These are phyloP conservation scores for Candida sp. DNA, from an alignment of 1,139 yeast genomes.

Conservation along the genomic window DNA sequence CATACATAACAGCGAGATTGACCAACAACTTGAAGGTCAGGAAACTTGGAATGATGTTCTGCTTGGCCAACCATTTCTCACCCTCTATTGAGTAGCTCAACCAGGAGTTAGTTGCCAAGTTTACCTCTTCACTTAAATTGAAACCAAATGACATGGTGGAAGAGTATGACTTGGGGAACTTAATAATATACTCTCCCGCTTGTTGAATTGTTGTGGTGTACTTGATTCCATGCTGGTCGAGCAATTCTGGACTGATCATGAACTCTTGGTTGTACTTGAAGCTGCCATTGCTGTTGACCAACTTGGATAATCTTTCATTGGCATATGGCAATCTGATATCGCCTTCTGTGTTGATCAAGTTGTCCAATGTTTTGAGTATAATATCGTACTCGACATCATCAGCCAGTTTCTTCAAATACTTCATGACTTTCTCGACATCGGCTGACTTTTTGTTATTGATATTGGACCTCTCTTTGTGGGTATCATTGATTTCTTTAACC, in stretches of 20 bases:
- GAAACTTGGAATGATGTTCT: constrained; percentile 52
- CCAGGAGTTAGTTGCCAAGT: constrained; percentile 67
- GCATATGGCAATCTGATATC: constrained; percentile 29
- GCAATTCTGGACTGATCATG: constrained; percentile 50
- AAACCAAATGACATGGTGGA: constrained; percentile 57
- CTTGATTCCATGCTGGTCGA: constrained; percentile 51
- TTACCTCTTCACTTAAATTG: constrained; percentile 56
- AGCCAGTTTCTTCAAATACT: constrained; percentile 15
- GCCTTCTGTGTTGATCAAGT: constrained; percentile 27
- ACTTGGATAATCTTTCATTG: constrained; percentile 27
- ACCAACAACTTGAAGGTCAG: constrained; percentile 52
- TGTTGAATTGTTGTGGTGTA: constrained; percentile 53
- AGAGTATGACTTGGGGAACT: constrained; percentile 59
- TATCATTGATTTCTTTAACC: constrained; percentile 20
- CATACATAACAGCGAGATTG: constrained; percentile 48
- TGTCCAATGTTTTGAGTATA: constrained; percentile 32
- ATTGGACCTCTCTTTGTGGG: constrained; percentile 20
- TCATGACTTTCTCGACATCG: constrained; percentile 19
- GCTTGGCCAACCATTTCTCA: constrained; percentile 57
- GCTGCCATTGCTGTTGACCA: constrained; percentile 17
- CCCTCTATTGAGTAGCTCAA: constrained; percentile 50
- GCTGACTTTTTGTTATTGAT: constrained; percentile 22
- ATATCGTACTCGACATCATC: constrained; percentile 29
- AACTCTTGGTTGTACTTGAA: constrained; percentile 38
- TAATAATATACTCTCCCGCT: constrained; percentile 64